Evolutionary conservation across 2,329 filamentous ascomycete genomes (phyloP).

Genomic region (Helotiales sp.): DNA sequence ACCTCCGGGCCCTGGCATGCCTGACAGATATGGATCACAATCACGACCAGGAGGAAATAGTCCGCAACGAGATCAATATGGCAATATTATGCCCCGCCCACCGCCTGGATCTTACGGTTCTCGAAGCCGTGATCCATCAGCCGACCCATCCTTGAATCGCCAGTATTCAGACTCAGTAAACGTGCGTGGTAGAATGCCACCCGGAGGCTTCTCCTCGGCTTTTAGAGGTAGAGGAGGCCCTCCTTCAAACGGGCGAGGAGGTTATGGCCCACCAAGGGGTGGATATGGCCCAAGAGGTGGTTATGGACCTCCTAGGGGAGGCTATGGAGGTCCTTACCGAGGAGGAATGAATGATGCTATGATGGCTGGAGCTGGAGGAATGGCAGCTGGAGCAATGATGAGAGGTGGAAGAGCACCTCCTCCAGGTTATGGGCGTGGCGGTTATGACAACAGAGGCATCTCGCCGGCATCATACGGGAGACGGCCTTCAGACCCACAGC

Average conservation of each 20-base stretch:
- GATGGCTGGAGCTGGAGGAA: constrained; percentile 37
- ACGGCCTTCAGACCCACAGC: constrained; percentile 23
- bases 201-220: constrained; percentile 22
- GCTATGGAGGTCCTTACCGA: constrained; percentile 35
- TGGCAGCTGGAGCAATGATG: constrained; percentile 41
- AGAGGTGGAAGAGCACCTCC: constrained; percentile 44
- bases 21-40: constrained; percentile 22
- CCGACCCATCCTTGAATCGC: constrained; percentile 50
- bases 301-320: constrained; percentile 39
- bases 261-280: constrained; percentile 45
- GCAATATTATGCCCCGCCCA: constrained; percentile 48
- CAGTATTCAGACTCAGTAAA: constrained; percentile 34
- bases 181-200: constrained; percentile 28
- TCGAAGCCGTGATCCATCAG: constrained; percentile 48
- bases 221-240: constrained; percentile 33
- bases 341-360: constrained; percentile 41
- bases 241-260: constrained; percentile 38
- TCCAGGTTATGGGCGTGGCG: constrained; percentile 36
- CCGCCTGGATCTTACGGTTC: constrained; percentile 34
- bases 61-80: constrained; percentile 61
- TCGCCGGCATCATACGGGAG: constrained; percentile 18
- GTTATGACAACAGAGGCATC: constrained; percentile 22
- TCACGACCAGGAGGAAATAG: constrained; percentile 26
- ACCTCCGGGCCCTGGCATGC: constrained; percentile 18
- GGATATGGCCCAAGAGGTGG: constrained; percentile 48